Evolutionary conservation across 306 rosid species (phyloP).

Genomic region (Vigna unguiculata): DNA sequence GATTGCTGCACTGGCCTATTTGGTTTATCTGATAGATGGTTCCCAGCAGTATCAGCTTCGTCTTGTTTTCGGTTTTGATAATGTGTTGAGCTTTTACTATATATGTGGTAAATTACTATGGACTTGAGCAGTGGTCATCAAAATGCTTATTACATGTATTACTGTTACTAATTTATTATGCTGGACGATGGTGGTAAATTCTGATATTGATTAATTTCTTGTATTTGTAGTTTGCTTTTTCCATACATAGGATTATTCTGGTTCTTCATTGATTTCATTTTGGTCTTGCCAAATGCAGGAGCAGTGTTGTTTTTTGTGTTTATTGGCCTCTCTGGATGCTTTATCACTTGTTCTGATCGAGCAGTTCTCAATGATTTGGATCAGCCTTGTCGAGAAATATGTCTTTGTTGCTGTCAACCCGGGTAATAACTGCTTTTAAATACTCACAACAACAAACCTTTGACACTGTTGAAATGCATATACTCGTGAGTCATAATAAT

Average conservation of each 20-base stretch:
- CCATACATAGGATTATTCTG: background rate
- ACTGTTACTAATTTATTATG: background rate
- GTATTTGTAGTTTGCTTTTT: constrained; percentile 15
- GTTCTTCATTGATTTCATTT: constrained; percentile 27
- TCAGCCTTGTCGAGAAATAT: constrained; percentile 85
- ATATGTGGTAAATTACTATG: constrained; percentile 63
- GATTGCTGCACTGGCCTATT: constrained; percentile 72
- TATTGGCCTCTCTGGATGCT: constrained; percentile 87
- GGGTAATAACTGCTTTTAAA: constrained; percentile 56
- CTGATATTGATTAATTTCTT: background rate
- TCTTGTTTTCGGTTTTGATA: constrained; percentile 71
- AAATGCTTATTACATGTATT: constrained; percentile 17
- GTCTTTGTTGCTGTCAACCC: constrained; percentile 88
- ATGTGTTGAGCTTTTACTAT: constrained; percentile 69
- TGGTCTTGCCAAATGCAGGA: constrained; percentile 56
- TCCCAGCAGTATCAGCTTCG: constrained; percentile 70
- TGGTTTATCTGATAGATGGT: constrained; percentile 68
- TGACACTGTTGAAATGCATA: constrained; percentile 15
- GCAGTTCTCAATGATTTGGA: constrained; percentile 84
- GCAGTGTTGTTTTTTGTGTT: constrained; percentile 77
- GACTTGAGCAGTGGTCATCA: constrained; percentile 2
- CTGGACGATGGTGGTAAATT: background rate
- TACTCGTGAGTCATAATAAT: background rate
- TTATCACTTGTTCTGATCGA: constrained; percentile 80
- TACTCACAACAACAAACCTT: constrained; percentile 9